phyloP scores from a whole-genome alignment of 2,329 filamentous ascomycete species.

The Colletotrichum lupini region DNA sequence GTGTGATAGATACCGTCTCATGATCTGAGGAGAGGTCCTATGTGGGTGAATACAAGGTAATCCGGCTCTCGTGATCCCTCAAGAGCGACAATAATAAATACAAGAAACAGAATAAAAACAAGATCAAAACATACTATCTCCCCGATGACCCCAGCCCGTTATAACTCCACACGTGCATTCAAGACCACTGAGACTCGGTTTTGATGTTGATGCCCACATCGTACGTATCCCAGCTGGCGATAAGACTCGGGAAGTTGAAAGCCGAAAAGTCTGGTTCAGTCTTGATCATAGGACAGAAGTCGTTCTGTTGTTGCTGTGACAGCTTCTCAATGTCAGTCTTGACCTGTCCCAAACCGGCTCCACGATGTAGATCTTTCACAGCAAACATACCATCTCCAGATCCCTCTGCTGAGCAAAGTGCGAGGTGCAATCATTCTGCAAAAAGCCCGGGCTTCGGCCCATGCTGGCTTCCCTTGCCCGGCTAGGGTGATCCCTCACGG shows the following conservation, averaged over 20 bases:
- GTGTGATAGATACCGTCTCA: slow-evolving; percentile 20
- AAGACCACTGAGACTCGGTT: not conserved
- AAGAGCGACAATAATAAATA: not conserved
- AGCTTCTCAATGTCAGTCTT: not conserved
- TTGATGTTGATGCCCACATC: not conserved
- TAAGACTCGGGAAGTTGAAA: not conserved
- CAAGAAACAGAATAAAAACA: not conserved
- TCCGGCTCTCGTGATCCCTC: not conserved
- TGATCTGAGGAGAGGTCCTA: not conserved
- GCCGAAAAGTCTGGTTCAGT: not conserved
- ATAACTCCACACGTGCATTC: not conserved
- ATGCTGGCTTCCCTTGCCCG: not conserved
- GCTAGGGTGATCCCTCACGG: not conserved
- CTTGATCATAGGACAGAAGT: not conserved
- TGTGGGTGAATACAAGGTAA: not conserved
- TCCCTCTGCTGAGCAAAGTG: not conserved
- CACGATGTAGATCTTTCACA: not conserved
- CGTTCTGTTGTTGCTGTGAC: not conserved
- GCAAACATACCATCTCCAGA: not conserved
- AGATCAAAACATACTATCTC: not conserved
- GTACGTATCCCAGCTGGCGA: not conserved
- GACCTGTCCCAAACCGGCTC: not conserved
- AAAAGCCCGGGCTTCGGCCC: not conserved
- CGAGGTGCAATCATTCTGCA: not conserved
- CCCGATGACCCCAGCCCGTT: not conserved